Conservation (phyloP, 257 asterid genomes). For the Leptodermis oblonga region DNA sequence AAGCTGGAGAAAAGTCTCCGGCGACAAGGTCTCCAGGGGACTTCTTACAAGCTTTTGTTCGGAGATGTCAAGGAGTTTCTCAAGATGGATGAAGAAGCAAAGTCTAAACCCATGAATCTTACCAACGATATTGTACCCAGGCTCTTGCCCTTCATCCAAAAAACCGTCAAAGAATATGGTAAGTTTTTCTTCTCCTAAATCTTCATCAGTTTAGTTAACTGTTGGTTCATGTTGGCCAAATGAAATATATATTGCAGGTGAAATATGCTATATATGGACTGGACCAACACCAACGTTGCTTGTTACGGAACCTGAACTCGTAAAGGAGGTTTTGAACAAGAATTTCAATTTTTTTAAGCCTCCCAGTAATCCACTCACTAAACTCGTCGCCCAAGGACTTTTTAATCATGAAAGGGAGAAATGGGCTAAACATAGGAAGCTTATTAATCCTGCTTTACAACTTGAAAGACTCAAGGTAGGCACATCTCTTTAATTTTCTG, state of each 20-base stretch:
- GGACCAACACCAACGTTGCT: background rate
- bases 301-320: background rate
- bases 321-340: constrained; percentile 2
- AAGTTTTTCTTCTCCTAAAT: background rate
- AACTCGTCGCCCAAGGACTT: background rate
- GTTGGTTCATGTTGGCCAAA: background rate
- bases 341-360: background rate
- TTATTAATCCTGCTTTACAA: background rate
- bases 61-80: constrained; percentile 27
- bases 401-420: background rate
- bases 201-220: too few species aligned
- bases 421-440: constrained; percentile 3
- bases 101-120: constrained; percentile 21
- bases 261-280: background rate
- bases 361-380: background rate
- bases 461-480: constrained; percentile 29
- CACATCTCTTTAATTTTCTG: background rate
- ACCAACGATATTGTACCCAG: constrained; percentile 22
- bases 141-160: constrained; percentile 20
- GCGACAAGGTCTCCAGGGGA: constrained; percentile 26
- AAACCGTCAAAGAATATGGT: constrained; percentile 24
- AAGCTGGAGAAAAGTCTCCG: constrained; percentile 27
- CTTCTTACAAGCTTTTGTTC: constrained; percentile 20
- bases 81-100: constrained; percentile 19
- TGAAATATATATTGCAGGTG: too few species aligned